Base-by-base conservation (phyloP, 2,329 filamentous ascomycete genomes). In the Hypoxylon sp. region DNA sequence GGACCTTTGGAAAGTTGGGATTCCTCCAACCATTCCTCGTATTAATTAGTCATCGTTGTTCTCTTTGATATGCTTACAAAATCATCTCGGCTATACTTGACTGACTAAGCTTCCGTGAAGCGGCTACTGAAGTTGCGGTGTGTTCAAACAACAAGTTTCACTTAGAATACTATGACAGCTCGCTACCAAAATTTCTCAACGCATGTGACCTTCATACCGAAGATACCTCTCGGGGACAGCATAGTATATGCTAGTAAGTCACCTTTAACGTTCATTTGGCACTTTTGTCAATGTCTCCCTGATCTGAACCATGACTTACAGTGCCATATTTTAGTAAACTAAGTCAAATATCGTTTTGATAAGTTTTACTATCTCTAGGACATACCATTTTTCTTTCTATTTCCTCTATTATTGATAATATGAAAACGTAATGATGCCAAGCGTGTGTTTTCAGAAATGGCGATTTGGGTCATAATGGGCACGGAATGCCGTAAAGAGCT, bases 181-280 rank as follows among this genome's bases (percentile, higher is more conserved):
- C 33, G 44, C 33, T 59, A 50, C 46, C 56, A 22, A 10, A 42
- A 17, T 50, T 50, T 50, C 46, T 17, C 19, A 42, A 11, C 8
- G 13, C 46, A 51, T 59, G 33, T 29, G 22, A 50, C 14, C n/a
- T 19, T 19, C 14, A 39, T 9, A 51, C 37, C 17, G 14, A 4
- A 47, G 17, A 29, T 4, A 3, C 10, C 31, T 50, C 9, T 29
- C 26, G 26, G 22, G 44, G 19, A 17, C 29, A 5, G 9, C n/a
- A 31, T 39, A 26, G 14, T 29, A 46, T 22, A 33, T 37, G 17
- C 13, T 17, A n/a, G 19, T 11, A 31, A 50, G 44, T 47, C 19
- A 26, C 24, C 14, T 14, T 19, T 11, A 19, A 31, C 50, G 33
- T 5, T 5, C 9, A 17, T 37, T 39, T 35, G 26, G 4, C 14